These are phyloP conservation scores for Pezicula carpinea DNA, from an alignment of 2,329 filamentous ascomycete species.

Conservation along the genomic window DNA sequence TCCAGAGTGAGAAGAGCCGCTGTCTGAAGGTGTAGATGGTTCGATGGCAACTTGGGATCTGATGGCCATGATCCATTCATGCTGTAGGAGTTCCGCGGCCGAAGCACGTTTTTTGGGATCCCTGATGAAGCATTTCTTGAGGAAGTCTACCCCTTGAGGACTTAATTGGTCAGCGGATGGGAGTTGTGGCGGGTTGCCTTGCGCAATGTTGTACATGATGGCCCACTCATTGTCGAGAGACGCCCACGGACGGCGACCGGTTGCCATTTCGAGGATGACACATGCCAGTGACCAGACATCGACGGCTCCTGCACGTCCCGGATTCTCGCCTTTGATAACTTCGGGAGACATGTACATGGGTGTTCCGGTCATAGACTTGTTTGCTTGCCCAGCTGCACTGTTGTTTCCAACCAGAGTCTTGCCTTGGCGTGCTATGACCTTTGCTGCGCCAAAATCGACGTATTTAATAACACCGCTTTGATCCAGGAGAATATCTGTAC, in stretches of 20 bases:
- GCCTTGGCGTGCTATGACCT: constrained; percentile 91
- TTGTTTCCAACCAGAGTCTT: constrained; percentile 72
- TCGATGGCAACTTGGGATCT: constrained; percentile 58
- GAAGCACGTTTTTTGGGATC: constrained; percentile 76
- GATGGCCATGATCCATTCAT: constrained; percentile 79
- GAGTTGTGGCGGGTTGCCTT: constrained; percentile 86
- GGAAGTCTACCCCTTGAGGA: constrained; percentile 78
- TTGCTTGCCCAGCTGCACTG: constrained; percentile 52
- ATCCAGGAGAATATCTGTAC: constrained; percentile 82
- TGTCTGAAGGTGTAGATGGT: constrained; percentile 57
- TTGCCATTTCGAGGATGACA: constrained; percentile 96
- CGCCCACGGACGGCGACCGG: constrained; percentile 89
- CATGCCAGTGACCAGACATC: constrained; percentile 97
- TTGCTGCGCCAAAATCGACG: constrained; percentile 96
- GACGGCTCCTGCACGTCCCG: constrained; percentile 77
- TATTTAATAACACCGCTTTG: constrained; percentile 99
- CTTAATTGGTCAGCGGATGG: constrained; percentile 81
- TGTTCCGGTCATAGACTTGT: constrained; percentile 93
- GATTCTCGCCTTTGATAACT: constrained; percentile 85
- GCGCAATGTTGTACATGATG: constrained; percentile 99
- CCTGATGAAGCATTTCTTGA: constrained; percentile 79
- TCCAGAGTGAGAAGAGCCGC: constrained; percentile 19
- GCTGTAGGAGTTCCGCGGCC: constrained; percentile 84
- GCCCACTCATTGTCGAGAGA: constrained; percentile 98
- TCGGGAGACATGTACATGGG: constrained; percentile 99